Percentiles rank a stretch among this genome's conserved stretches.
phyloP scores from a whole-genome alignment of 2,329 filamentous ascomycete species.

The Beauveria sp. region DNA sequence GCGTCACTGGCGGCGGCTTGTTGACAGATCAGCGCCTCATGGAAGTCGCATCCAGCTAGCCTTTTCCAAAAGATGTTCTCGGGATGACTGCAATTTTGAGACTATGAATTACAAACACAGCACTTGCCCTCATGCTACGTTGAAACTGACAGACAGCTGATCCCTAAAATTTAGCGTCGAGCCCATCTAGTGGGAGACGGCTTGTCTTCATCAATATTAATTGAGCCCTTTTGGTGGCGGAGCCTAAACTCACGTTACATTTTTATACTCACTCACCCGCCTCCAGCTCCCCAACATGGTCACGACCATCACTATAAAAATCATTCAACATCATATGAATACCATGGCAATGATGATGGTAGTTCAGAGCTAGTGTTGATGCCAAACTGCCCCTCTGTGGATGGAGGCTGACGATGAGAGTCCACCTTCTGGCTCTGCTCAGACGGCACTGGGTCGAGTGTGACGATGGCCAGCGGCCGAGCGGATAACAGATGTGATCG shows the following conservation, averaged over 20 bases:
- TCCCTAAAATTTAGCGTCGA: not conserved
- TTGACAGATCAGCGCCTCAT: not conserved
- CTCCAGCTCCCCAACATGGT: not conserved
- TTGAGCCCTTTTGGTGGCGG: not conserved
- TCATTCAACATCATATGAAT: not conserved
- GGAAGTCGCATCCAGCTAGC: not conserved
- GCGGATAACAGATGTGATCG: not conserved
- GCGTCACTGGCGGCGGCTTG: not conserved
- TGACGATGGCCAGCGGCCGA: not conserved
- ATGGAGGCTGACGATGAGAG: not conserved
- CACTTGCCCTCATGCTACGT: not conserved
- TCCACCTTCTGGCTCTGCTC: not conserved
- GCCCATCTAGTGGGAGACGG: not conserved
- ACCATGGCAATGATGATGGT: not conserved
- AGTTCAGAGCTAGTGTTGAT: not conserved
- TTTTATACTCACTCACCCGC: not conserved
- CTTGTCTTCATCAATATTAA: slow-evolving; percentile 6
- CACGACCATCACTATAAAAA: not conserved
- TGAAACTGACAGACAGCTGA: slow-evolving; percentile 3
- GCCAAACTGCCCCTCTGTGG: not conserved
- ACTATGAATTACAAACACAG: not conserved
- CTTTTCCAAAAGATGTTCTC: not conserved
- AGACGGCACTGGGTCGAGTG: not conserved
- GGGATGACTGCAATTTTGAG: too few relatives aligned
- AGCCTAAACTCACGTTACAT: slow-evolving; percentile 10